Percentiles rank a stretch among this genome's conserved stretches.
phyloP scores from a whole-genome alignment of 352 stramenopile species.

The Phytophthora vignae region DNA sequence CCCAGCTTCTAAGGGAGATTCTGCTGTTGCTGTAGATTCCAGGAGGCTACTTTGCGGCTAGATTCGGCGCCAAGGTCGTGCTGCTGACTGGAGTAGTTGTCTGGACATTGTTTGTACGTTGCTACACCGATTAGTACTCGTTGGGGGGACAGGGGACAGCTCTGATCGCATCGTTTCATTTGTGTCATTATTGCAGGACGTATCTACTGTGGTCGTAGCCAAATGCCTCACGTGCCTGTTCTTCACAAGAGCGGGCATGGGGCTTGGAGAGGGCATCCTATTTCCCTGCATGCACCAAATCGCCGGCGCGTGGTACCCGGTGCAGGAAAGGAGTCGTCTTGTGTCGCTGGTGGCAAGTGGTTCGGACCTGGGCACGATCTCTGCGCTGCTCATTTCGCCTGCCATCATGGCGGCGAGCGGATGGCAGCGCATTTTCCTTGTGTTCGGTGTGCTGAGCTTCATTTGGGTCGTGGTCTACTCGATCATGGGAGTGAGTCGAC shows the following conservation, averaged over 20 bases:
- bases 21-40: constrained; percentile 56
- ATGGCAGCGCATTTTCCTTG: constrained; percentile 82
- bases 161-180: background rate
- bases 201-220: constrained; percentile 76
- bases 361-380: constrained; percentile 84
- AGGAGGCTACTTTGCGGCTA: constrained; percentile 77
- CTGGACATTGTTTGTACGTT: constrained; percentile 83
- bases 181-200: constrained; percentile 43
- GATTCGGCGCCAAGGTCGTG: constrained; percentile 77
- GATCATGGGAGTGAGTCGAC: constrained; percentile 67
- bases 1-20: background rate
- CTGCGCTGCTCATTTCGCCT: constrained; percentile 79
- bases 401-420: constrained; percentile 66
- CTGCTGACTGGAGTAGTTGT: constrained; percentile 79
- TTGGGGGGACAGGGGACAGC: background rate
- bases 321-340: constrained; percentile 83
- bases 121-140: background rate
- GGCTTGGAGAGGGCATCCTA: constrained; percentile 85
- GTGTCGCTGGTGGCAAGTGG: constrained; percentile 82
- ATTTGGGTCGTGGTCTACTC: constrained; percentile 75
- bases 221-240: constrained; percentile 76
- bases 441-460: constrained; percentile 81
- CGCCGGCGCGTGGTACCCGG: constrained; percentile 82
- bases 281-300: constrained; percentile 92
- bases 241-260: constrained; percentile 81